Base-by-base conservation (phyloP, 306 rosid genomes). In the Lathyrus tuberosus region DNA sequence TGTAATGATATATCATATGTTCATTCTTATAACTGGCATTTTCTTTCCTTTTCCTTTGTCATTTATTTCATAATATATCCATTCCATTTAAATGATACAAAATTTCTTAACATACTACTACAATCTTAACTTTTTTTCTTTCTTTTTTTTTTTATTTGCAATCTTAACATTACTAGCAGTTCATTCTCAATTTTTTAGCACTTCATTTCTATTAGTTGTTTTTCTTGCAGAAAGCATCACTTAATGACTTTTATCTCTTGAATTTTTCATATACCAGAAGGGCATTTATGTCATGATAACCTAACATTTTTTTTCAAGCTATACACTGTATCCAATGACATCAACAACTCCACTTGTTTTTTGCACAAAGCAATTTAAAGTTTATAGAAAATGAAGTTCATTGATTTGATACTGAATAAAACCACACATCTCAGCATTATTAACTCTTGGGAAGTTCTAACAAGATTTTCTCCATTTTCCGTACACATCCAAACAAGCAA, bases 381-480 rank as follows among this genome's bases (percentile, higher is more conserved):
- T 52, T 51, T 20, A 33, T 4, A 6, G 10, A 17, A 47, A 47
- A 33, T 5, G 56, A 43, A 57, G 43, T 59, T 59, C 4, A 31
- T 59, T 31, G 44, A 51, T n/a, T n/a, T n/a, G n/a, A n/a, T n/a
- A n/a, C n/a, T n/a, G n/a, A n/a, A n/a, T n/a, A n/a, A 62, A 11
- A 33, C 22, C 72, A 42, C 49, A 54, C 30, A 17, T 30, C 48
- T 52, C 40, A 3, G 41, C 47, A 30, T 14, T 54, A 57, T 42
- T 57, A 18, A 65, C n/a, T 54, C 8, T 65, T 53, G 20, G 43
- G 7, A 37, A 69, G 40, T 47, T 61, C 57, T 46, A 75, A n/a
- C 61, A 66, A 10, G 20, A 44, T 65, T 74, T 57, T 75, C 17
- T 47, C 51, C 11, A 24, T 15, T 59, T 18, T 67, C 62, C n/a